These are phyloP conservation scores for Trichoderma parareesei DNA, from an alignment of 495 filamentous ascomycete species.

Conservation along the genomic window DNA sequence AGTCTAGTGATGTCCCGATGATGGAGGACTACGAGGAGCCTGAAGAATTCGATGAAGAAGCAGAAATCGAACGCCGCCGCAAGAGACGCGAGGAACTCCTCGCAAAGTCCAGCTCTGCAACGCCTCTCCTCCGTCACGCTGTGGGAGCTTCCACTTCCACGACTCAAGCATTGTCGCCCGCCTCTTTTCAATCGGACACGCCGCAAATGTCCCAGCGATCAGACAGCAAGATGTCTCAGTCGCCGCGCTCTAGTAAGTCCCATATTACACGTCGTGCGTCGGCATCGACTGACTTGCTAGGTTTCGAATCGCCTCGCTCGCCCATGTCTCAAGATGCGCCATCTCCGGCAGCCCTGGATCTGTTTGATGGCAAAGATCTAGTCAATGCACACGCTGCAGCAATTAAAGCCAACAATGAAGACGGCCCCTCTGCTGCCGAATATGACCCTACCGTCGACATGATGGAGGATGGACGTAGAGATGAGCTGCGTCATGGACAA, in stretches of 20 bases:
- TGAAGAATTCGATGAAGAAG: constrained; percentile 63
- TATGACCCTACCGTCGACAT: constrained; percentile 93
- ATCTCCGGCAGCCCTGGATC: constrained; percentile 34
- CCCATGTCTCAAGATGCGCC: constrained; percentile 28
- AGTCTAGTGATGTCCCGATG: background rate
- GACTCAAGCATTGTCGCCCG: constrained; percentile 47
- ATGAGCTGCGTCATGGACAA: constrained; percentile 52
- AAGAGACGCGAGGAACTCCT: constrained; percentile 82
- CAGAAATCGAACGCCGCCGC: constrained; percentile 76
- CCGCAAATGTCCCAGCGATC: constrained; percentile 20
- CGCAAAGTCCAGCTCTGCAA: constrained; percentile 68
- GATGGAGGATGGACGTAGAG: constrained; percentile 73
- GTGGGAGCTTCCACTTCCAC: constrained; percentile 37
- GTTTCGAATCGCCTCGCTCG: constrained; percentile 19
- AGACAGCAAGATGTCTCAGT: constrained; percentile 18
- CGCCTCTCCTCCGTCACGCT: constrained; percentile 69
- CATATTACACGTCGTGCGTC: background rate
- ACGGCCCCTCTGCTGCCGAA: constrained; percentile 85
- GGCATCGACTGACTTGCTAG: constrained; percentile 11
- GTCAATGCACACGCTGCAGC: constrained; percentile 46
- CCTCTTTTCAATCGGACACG: constrained; percentile 36
- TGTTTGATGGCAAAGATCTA: constrained; percentile 54
- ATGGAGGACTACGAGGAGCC: constrained; percentile 34
- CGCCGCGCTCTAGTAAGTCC: constrained; percentile 35
- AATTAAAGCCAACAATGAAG: constrained; percentile 44